Percentiles rank a stretch among this genome's conserved stretches.
phyloP scores from a whole-genome alignment of 495 filamentous ascomycete genomes.

The Neurospora intermedia region DNA sequence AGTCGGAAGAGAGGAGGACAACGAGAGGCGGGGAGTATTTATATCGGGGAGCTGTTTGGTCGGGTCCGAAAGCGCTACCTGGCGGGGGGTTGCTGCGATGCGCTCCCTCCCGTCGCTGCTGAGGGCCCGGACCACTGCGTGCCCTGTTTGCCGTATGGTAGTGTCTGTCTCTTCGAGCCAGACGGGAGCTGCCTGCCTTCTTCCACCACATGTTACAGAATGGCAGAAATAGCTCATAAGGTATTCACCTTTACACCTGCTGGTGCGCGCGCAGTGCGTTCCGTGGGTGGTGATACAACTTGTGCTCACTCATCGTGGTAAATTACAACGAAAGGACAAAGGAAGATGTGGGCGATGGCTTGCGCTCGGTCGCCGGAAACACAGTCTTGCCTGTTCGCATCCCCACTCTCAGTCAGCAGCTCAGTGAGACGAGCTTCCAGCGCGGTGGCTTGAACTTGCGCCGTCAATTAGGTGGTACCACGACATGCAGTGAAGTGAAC shows the following conservation, averaged over 20 bases:
- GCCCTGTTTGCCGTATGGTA: background rate
- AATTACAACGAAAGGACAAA: background rate
- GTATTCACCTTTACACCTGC: background rate
- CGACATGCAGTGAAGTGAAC: background rate
- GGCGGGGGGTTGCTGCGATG: background rate
- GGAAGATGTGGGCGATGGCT: background rate
- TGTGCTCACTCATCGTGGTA: background rate
- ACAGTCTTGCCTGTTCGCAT: background rate
- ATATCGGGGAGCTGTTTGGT: background rate
- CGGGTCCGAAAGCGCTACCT: background rate
- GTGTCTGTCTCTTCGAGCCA: too few relatives aligned
- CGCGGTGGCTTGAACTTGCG: background rate
- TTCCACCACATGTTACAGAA: background rate
- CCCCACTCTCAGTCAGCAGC: background rate
- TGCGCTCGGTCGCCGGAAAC: background rate
- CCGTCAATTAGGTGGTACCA: background rate
- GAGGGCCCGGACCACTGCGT: background rate
- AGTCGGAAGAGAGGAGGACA: background rate
- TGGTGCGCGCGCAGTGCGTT: background rate
- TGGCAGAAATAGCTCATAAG: background rate
- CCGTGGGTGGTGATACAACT: background rate
- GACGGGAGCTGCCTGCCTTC: background rate
- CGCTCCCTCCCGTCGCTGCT: background rate
- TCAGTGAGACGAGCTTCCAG: background rate
- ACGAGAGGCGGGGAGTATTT: background rate